A percentile compares a stretch with the other conserved stretches of the same genome.
Evolutionary conservation across 2,329 filamentous ascomycete genomes (phyloP).

Genomic region (Microdochium nivale): DNA sequence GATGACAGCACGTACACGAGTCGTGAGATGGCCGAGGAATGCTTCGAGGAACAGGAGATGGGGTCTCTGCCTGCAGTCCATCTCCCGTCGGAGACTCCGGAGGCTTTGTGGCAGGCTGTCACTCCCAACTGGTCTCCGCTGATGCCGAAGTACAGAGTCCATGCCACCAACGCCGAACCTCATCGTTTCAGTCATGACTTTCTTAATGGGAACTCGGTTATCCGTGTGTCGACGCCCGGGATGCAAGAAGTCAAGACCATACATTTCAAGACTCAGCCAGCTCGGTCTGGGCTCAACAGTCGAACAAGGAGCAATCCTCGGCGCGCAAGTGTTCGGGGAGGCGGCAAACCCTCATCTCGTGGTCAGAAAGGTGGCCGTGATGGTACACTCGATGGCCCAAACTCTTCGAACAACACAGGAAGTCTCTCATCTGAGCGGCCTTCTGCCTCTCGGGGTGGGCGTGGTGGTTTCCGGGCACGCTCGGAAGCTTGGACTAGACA

Average conservation of each 20-base stretch:
- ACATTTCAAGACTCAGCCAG: not conserved
- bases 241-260: conserved; percentile 30
- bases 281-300: not conserved
- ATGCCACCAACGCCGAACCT: conserved; percentile 36
- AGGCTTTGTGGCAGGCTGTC: conserved; percentile 54
- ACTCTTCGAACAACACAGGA: conserved; percentile 4
- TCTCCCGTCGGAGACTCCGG: conserved; percentile 54
- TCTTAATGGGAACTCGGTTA: conserved; percentile 27
- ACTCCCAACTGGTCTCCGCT: conserved; percentile 44
- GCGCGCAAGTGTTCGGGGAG: conserved; percentile 7
- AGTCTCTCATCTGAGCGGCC: conserved; percentile 5
- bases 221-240: conserved; percentile 34
- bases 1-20: conserved; percentile 41
- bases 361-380: conserved; percentile 12
- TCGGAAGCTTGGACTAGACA: conserved; percentile 15
- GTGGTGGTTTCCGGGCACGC: conserved; percentile 12
- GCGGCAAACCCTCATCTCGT: conserved; percentile 7
- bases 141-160: conserved; percentile 39
- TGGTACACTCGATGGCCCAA: conserved; percentile 3
- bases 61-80: conserved; percentile 65
- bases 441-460: conserved; percentile 7
- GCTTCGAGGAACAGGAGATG: conserved; percentile 75
- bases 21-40: conserved; percentile 67
- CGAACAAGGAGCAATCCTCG: conserved; percentile 13
- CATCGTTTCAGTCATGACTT: conserved; percentile 28